Evolutionary conservation across 2,329 filamentous ascomycete genomes (phyloP).

Genomic region (Sporothrix phasma): DNA sequence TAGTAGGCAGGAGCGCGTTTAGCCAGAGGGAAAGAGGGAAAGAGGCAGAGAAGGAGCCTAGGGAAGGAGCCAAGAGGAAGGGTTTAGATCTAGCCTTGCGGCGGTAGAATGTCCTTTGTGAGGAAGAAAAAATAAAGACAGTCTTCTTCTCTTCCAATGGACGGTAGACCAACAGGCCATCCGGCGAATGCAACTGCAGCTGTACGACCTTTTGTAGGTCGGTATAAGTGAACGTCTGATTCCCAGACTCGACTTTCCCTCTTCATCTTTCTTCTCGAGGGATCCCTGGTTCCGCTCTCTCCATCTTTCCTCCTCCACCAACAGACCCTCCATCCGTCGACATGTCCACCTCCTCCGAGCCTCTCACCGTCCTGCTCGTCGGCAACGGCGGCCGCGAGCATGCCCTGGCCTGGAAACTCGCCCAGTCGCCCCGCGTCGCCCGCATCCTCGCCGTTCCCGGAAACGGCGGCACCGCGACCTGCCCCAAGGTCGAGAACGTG

Average conservation of each 20-base stretch:
- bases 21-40: not conserved
- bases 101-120: not conserved
- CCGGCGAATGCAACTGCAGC: conserved; percentile 13
- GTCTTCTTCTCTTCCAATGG: conserved; percentile 4
- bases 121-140: conserved; percentile 3
- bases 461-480: conserved; percentile 74
- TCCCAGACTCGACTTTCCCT: not conserved
- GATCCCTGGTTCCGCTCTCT: not conserved
- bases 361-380: conserved; percentile 57
- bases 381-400: conserved; percentile 94
- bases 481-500: conserved; percentile 60
- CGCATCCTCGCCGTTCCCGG: conserved; percentile 64
- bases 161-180: conserved; percentile 12
- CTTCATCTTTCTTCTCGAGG: not conserved
- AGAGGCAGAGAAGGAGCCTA: no score
- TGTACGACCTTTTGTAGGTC: conserved; percentile 7
- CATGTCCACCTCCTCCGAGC: conserved; percentile 11
- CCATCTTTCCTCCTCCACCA: not conserved
- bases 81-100: conserved; percentile 11
- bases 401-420: conserved; percentile 86
- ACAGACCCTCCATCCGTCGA: not conserved
- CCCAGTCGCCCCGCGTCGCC: conserved; percentile 69
- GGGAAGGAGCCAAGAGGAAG: no score
- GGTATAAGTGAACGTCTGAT: not conserved
- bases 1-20: conserved; percentile 4